Base-by-base conservation (phyloP, 208 protist genomes). In the Acanthamoeba triangularis region DNA sequence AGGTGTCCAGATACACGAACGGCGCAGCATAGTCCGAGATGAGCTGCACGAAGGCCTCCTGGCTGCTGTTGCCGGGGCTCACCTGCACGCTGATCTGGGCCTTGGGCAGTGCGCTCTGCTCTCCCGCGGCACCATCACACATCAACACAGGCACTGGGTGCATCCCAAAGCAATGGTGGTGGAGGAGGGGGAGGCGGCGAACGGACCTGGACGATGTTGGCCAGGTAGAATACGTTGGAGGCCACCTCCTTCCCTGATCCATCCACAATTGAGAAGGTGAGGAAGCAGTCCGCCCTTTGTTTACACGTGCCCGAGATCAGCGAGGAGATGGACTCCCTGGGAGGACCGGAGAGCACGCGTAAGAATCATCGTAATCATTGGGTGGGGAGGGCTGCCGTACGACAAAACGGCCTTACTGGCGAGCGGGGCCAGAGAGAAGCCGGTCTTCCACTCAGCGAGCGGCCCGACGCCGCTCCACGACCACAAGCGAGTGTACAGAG, bases 401-500 rank as follows among this genome's bases (percentile, higher is more conserved):
- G 74, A 54, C 13, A 52, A 49, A 10, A 82, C 23, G 74, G 37
- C 7, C 35, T 49, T 13, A 41, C 41, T 82, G 23, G 20, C 74
- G 41, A 82, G 74, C 13, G 74, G 23, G 13, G 6, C 74, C 74
- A 82, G 23, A 3, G 33, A 82, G 25, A 82, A 20, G 37, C 41
- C 23, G 33, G 74, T 82, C 44, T 82, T 82, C 74, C 44, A 54
- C 74, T 54, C 74, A 14, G 33, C 13, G 16, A 82, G 20, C 41
- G 20, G 41, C 7, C 41, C 33, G 41, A 37, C 11, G 20, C 41
- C 74, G 25, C 16, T 54, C 74, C 74, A 82, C 25, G 74, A 25
- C 74, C 74, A 82, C 74, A 82, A 52, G 44, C 74, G 33, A n/a
- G 74, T 82, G 74, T 82, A 82, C 13, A 82, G 41, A 14, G 74